Conservation (phyloP, 352 stramenopile species). For the Saprolegnia diclina region DNA sequence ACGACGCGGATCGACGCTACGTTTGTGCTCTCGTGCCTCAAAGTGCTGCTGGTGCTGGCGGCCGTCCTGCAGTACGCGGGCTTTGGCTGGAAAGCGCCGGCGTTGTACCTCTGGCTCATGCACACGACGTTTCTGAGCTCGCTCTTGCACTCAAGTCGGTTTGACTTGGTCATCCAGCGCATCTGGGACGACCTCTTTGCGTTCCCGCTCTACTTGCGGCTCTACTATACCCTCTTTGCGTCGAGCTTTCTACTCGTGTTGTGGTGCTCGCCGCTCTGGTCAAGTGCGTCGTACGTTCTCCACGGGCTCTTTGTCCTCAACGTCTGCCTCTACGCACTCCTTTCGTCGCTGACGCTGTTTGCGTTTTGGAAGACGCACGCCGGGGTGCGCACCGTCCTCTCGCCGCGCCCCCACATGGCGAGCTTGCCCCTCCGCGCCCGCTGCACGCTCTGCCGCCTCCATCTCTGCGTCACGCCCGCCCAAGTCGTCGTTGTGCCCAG, state of each 20-base stretch:
- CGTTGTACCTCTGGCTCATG: constrained; percentile 38
- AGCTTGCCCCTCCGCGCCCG: not conserved
- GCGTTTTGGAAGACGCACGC: constrained; percentile 46
- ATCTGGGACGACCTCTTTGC: constrained; percentile 35
- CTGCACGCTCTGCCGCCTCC: constrained; percentile 35
- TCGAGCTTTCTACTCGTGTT: constrained; percentile 40
- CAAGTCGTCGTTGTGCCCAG: not conserved
- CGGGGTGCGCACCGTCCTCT: constrained; percentile 29
- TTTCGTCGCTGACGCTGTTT: constrained; percentile 29
- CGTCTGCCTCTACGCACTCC: constrained; percentile 30
- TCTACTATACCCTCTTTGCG: constrained; percentile 39
- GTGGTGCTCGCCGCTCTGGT: constrained; percentile 34
- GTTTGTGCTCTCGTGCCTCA: not conserved
- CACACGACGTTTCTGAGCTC: constrained; percentile 40
- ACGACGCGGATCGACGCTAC: not conserved
- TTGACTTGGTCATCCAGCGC: constrained; percentile 34
- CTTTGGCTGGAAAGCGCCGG: constrained; percentile 35
- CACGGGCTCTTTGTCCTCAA: constrained; percentile 35
- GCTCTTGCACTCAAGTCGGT: constrained; percentile 40
- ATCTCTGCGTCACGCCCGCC: constrained; percentile 29
- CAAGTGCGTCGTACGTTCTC: constrained; percentile 17
- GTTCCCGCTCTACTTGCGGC: constrained; percentile 40
- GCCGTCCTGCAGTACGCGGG: not conserved
- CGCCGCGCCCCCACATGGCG: not conserved
- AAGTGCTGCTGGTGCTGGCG: not conserved